These are phyloP conservation scores for Pythium coloratum DNA, from an alignment of 352 stramenopile genomes.

Conservation along the genomic window DNA sequence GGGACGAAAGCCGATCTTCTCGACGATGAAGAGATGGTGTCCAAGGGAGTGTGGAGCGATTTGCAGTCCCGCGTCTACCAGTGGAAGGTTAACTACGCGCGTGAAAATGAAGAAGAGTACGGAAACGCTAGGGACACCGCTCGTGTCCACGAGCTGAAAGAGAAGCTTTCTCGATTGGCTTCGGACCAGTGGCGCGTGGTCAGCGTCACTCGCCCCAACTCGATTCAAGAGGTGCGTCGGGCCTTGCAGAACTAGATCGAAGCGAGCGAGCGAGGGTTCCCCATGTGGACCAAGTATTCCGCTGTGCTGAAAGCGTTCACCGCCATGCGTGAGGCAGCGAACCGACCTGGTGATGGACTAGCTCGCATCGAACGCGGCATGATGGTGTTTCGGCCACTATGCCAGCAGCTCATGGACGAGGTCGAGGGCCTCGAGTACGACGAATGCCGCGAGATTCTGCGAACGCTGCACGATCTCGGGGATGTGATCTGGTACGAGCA, in stretches of 20 bases:
- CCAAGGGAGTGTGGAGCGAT: too few species aligned
- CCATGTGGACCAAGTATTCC: background rate
- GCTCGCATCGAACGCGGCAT: conserved; percentile 4
- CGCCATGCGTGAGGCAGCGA: background rate
- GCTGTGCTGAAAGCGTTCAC: background rate
- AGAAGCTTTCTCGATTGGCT: too few species aligned
- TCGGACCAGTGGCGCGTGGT: too few species aligned
- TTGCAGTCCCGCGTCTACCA: too few species aligned
- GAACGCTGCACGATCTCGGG: conserved; percentile 16
- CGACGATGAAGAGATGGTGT: background rate
- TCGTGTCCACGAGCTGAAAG: too few species aligned
- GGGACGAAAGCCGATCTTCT: conserved; percentile 10
- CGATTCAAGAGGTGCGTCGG: too few species aligned
- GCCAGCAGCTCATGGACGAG: conserved; percentile 4
- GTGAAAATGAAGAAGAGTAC: too few species aligned
- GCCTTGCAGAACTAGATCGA: too few species aligned
- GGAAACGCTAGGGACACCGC: too few species aligned
- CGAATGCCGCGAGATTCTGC: conserved; percentile 12
- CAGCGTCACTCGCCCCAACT: too few species aligned
- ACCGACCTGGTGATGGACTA: background rate
- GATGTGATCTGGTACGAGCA: conserved; percentile 26
- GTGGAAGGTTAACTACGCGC: too few species aligned
- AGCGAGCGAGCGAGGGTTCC: background rate
- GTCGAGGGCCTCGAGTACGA: conserved; percentile 8
- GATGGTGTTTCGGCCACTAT: background rate